Conservation (phyloP, 106 monocot species). For the Narthecium ossifragum region DNA sequence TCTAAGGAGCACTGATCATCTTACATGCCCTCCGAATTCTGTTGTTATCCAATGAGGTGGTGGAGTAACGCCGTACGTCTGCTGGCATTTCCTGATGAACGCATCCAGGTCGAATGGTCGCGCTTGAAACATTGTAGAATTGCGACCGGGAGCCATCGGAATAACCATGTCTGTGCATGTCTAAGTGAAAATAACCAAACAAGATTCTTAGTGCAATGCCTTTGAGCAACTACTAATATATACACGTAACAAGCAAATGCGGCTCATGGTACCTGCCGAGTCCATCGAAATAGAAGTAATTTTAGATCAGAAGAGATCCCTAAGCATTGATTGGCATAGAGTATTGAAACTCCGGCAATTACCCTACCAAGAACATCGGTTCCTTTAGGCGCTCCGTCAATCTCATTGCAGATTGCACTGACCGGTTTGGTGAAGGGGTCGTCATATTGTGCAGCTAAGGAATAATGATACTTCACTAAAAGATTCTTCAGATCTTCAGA, state of each 20-base stretch:
- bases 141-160: slow-evolving; percentile 11
- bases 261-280: too few species aligned
- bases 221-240: too few species aligned
- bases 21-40: slow-evolving; percentile 10
- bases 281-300: too few species aligned
- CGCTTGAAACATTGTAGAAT: slow-evolving; percentile 18
- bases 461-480: background rate
- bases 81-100: slow-evolving; percentile 4
- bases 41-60: slow-evolving; percentile 24
- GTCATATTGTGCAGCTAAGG: slow-evolving; percentile 16
- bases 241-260: too few species aligned
- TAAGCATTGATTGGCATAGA: too few species aligned
- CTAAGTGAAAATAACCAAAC: too few species aligned
- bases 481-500: slow-evolving; percentile 8
- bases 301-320: too few species aligned
- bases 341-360: background rate
- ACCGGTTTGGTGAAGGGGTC: slow-evolving; percentile 1
- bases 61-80: slow-evolving; percentile 10
- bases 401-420: slow-evolving; percentile 6
- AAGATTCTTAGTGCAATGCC: too few species aligned
- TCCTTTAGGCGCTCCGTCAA: slow-evolving; percentile 12
- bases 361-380: slow-evolving; percentile 9
- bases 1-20: background rate
- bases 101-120: slow-evolving; percentile 3
- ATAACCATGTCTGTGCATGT: slow-evolving; percentile 26